These are phyloP conservation scores for Coleophoma crateriformis DNA, from an alignment of 2,329 filamentous ascomycete genomes.

Conservation along the genomic window DNA sequence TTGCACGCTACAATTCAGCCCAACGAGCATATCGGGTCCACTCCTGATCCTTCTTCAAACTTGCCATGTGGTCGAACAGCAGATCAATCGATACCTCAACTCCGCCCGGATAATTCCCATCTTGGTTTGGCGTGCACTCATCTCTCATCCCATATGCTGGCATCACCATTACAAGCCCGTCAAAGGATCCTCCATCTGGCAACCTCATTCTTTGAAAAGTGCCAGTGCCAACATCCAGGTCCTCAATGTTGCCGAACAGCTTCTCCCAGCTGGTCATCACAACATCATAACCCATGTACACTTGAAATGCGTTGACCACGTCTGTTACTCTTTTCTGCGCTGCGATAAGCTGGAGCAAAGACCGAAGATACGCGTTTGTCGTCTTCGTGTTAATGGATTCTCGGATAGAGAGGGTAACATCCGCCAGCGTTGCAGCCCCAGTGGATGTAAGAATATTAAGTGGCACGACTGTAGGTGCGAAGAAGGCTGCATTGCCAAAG, in stretches of 20 bases:
- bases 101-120: neutral
- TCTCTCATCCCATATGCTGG: conserved; percentile 4
- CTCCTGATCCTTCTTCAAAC: neutral
- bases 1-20: neutral
- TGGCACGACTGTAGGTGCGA: neutral
- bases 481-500: conserved; percentile 3
- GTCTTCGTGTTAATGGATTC: conserved; percentile 1
- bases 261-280: conserved; percentile 5
- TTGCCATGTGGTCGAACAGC: neutral
- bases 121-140: neutral
- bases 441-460: neutral
- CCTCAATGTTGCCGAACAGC: conserved; percentile 1
- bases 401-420: conserved; percentile 1
- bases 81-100: conserved; percentile 1
- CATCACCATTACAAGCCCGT: conserved; percentile 4
- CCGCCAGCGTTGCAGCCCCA: neutral
- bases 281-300: conserved; percentile 3
- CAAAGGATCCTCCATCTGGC: conserved; percentile 1
- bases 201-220: conserved; percentile 1
- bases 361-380: conserved; percentile 1
- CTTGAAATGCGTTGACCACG: conserved; percentile 1
- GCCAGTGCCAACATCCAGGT: conserved; percentile 3
- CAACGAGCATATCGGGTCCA: conserved; percentile 1
- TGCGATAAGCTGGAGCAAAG: conserved; percentile 1
- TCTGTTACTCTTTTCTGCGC: conserved; percentile 2